Percentiles rank a stretch among this genome's conserved stretches.
These are phyloP conservation scores for Phoma herbarum DNA, from an alignment of 2,329 filamentous ascomycete species.

Conservation along the genomic window DNA sequence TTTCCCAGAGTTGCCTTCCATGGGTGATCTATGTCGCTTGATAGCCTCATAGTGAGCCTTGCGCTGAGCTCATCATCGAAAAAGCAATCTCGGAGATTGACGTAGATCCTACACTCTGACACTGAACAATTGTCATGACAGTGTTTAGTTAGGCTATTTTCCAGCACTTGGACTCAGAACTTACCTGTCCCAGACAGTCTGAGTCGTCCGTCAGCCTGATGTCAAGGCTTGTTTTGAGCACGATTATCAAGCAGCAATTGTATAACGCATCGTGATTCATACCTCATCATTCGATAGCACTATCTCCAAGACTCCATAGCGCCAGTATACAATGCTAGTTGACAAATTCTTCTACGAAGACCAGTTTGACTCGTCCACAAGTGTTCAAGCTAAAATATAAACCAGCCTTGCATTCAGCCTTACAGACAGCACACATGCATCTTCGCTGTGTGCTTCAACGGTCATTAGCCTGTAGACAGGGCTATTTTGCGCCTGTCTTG, in stretches of 20 bases:
- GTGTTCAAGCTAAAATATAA: not conserved
- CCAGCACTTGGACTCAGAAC: not conserved
- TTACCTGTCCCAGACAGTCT: not conserved
- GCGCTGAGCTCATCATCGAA: not conserved
- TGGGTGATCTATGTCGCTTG: not conserved
- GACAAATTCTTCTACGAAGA: not conserved
- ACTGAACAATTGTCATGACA: not conserved
- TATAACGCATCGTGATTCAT: not conserved
- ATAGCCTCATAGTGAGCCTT: not conserved
- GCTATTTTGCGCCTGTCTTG: not conserved
- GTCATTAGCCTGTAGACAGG: not conserved
- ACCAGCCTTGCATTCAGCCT: not conserved
- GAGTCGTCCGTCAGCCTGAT: not conserved
- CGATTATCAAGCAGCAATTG: not conserved
- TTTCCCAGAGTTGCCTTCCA: not conserved
- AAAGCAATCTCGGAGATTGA: not conserved
- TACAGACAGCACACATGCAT: not conserved
- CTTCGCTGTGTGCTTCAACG: not conserved
- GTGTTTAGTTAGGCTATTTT: not conserved
- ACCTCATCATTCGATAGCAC: not conserved
- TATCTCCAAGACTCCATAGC: not conserved
- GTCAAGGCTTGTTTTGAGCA: not conserved
- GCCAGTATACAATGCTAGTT: not conserved
- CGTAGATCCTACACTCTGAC: not conserved
- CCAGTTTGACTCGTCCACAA: not conserved